Evolutionary conservation across 2,329 filamentous ascomycete genomes (phyloP).

Genomic region (Beauveria medogensis): DNA sequence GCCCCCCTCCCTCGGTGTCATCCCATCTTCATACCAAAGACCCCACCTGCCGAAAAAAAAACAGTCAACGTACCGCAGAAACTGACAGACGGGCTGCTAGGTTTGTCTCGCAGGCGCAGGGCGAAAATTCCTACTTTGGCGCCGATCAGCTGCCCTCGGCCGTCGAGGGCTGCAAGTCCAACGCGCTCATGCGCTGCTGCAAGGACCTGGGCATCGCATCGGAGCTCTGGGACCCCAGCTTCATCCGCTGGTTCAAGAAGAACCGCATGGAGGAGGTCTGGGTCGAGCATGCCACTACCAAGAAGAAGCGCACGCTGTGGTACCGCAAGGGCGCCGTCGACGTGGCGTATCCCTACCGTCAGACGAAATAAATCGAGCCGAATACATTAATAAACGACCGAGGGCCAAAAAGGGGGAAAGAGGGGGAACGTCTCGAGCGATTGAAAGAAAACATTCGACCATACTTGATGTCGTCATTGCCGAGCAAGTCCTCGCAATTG

Average conservation of each 20-base stretch:
- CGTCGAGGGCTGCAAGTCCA: constrained; percentile 94
- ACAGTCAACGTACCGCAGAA: no score
- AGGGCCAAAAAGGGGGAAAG: neutral
- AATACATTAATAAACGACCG: neutral
- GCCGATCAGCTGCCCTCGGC: constrained; percentile 87
- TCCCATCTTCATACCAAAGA: no score
- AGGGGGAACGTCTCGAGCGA: neutral
- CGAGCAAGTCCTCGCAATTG: no score
- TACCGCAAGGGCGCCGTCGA: constrained; percentile 70
- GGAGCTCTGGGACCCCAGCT: constrained; percentile 94
- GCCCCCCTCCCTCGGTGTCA: neutral
- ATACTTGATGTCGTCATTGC: no score
- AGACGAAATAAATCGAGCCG: constrained; percentile 13
- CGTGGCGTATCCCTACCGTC: constrained; percentile 54
- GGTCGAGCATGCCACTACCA: constrained; percentile 79
- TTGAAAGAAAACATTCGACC: no score
- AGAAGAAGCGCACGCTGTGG: constrained; percentile 86
- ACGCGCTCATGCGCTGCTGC: constrained; percentile 95
- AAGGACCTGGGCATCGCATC: constrained; percentile 93
- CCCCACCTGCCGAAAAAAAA: no score
- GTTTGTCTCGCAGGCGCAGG: constrained; percentile 83
- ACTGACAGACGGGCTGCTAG: constrained; percentile 35
- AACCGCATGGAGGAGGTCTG: constrained; percentile 70
- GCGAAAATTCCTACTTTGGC: constrained; percentile 90
- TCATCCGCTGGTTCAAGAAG: constrained; percentile 74